Base-by-base conservation (phyloP, 371 early-diverging fungal genomes). In the Rhizopus stolonifer region DNA sequence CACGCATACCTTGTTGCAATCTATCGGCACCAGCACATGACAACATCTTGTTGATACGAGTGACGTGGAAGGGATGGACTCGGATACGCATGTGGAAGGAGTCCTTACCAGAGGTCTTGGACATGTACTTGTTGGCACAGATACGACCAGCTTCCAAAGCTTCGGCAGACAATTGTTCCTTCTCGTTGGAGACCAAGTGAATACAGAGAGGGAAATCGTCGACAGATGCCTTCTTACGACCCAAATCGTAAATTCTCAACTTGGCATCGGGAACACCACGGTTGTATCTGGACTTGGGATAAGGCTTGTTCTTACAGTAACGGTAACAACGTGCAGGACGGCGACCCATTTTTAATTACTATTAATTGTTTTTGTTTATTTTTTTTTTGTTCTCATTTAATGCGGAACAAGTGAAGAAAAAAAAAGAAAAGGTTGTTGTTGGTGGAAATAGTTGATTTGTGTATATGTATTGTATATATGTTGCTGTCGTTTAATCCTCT, bases 41-140 rank as follows among this genome's bases (percentile, higher is more conserved):
- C 90, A 99, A 91, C 99, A 99, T 99, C 88, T 99, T 99, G 92
- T 99, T 99, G 92, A 99, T 99, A 77, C 99, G 96, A 66, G 99
- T 81, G 52, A 99, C 99, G 86, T 99, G 99, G 90, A 90, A 98
- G 46, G 99, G 99, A 83, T 99, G 99, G 65, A 99, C 98, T 69
- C 98, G 93, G 54, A 99, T 85, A 70, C 99, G 90, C 91, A 99
- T 84, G 87, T 99, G 99, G 97, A 99, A 99, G 52, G 97, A 93
- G 68, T 99, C 99, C 89, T 99, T 99, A 64, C 99, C 99, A 50
- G 96, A 80, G 68, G 79, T 82, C 89, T 98, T 99, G 80, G 94
- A 79, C 77, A 99, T 97, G 90, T 99, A 99, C 90, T 99, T 99
- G 94, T 99, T 99, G 67, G 93, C 91, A 72, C 93, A 93, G 70